A percentile compares a stretch with the other conserved stretches of the same genome.
Conservation (phyloP, 768 basidiomycete species). For the Chalciporus piperatus region DNA sequence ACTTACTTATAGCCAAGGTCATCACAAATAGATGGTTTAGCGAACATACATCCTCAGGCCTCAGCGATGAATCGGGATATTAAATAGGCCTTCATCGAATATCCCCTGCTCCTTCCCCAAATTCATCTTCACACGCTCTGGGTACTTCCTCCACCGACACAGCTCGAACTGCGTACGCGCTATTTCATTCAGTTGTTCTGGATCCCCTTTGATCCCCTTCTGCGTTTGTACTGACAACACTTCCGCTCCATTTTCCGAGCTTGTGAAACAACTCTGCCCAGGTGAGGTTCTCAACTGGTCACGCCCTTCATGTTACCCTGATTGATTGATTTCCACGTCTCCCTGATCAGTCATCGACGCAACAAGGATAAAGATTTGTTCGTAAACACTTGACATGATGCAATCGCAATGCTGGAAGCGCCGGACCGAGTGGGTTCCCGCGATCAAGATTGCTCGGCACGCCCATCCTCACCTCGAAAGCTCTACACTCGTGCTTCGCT, state of each 20-base stretch:
- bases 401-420: no score
- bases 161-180: not conserved
- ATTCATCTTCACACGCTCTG: not conserved
- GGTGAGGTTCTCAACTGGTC: not conserved
- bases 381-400: no score
- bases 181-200: not conserved
- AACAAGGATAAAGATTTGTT: no score
- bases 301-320: slow-evolving; percentile 4
- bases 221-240: no score
- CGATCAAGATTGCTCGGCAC: no score
- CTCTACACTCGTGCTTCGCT: not conserved
- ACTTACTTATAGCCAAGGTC: not conserved
- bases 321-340: no score
- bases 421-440: no score
- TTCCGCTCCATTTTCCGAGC: slow-evolving; percentile 15
- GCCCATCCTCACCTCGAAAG: no score
- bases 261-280: not conserved
- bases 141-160: not conserved
- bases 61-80: not conserved
- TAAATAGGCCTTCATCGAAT: no score
- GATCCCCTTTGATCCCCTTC: not conserved
- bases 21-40: not conserved
- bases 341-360: no score
- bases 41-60: no score
- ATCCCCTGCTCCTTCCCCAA: not conserved